A percentile compares a stretch with the other conserved stretches of the same genome.
Conservation (phyloP, 768 basidiomycete genomes). For the Epithele typhae region DNA sequence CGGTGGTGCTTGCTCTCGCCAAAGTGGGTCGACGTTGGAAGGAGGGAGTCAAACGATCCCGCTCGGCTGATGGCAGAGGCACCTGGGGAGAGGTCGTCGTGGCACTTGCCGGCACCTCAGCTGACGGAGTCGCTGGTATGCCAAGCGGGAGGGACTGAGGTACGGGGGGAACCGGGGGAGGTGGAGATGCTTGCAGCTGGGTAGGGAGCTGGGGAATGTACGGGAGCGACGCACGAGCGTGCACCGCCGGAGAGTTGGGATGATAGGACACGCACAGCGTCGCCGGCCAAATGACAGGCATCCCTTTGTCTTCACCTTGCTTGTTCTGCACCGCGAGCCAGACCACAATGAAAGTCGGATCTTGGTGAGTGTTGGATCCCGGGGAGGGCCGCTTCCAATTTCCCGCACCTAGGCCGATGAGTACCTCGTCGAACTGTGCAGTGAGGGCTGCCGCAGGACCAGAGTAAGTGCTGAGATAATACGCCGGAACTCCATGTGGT, state of each 20-base stretch:
- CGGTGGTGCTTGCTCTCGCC: slow-evolving; percentile 30
- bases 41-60: slow-evolving; percentile 14
- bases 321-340: slow-evolving; percentile 75
- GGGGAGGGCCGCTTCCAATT: slow-evolving; percentile 35
- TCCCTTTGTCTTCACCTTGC: slow-evolving; percentile 77
- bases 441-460: slow-evolving; percentile 62
- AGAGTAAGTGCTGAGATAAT: slow-evolving; percentile 63
- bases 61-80: background rate
- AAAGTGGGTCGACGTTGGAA: slow-evolving; percentile 28
- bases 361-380: background rate
- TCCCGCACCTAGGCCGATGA: slow-evolving; percentile 59
- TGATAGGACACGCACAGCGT: slow-evolving; percentile 50
- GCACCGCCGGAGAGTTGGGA: slow-evolving; percentile 30
- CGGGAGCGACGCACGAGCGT: slow-evolving; percentile 40
- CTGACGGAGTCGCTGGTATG: slow-evolving; percentile 6
- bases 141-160: slow-evolving; percentile 11
- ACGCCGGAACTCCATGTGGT: slow-evolving; percentile 69
- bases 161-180: slow-evolving; percentile 29
- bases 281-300: slow-evolving; percentile 69
- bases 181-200: slow-evolving; percentile 54
- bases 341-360: slow-evolving; percentile 52
- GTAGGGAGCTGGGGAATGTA: slow-evolving; percentile 62
- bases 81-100: slow-evolving; percentile 1
- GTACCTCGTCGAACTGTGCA: slow-evolving; percentile 58
- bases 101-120: slow-evolving; percentile 3